Conservation (phyloP, 78 protist species). For the Isochrysis galbana region DNA sequence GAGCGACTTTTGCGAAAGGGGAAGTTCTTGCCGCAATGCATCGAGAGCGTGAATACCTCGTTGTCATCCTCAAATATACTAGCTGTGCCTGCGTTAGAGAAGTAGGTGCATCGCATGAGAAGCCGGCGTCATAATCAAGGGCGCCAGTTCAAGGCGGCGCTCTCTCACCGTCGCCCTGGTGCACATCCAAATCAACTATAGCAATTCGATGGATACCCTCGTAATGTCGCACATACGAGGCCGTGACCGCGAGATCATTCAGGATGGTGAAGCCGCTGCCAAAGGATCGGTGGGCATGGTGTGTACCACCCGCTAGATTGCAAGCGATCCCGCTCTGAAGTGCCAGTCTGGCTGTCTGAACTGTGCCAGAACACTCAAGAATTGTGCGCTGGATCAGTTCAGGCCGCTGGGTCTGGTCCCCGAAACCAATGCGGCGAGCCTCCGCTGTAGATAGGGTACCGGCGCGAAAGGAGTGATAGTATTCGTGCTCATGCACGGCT, state of each 20-base stretch:
- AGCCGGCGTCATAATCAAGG: background rate
- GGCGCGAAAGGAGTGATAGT: background rate
- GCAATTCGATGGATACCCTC: background rate
- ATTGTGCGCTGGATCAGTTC: background rate
- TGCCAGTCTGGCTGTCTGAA: background rate
- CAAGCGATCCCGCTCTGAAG: background rate
- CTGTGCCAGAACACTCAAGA: background rate
- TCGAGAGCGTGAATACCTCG: background rate
- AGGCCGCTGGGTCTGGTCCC: background rate
- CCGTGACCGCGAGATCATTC: constrained; percentile 30
- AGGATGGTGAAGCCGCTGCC: constrained; percentile 28
- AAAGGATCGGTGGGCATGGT: background rate
- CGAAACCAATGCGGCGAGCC: background rate
- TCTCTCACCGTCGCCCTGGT: constrained; percentile 43
- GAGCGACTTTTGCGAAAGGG: constrained; percentile 7
- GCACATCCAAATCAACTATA: constrained; percentile 28
- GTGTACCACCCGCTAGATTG: constrained; percentile 39
- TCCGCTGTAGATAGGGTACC: background rate
- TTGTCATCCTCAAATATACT: background rate
- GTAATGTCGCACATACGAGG: background rate
- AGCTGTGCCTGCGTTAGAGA: background rate
- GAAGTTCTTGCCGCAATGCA: background rate
- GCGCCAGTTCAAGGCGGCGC: background rate
- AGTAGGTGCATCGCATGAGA: background rate
- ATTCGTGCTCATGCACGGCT: background rate